Evolutionary conservation across 257 asterid species (phyloP).

Genomic region (Echium plantagineum): DNA sequence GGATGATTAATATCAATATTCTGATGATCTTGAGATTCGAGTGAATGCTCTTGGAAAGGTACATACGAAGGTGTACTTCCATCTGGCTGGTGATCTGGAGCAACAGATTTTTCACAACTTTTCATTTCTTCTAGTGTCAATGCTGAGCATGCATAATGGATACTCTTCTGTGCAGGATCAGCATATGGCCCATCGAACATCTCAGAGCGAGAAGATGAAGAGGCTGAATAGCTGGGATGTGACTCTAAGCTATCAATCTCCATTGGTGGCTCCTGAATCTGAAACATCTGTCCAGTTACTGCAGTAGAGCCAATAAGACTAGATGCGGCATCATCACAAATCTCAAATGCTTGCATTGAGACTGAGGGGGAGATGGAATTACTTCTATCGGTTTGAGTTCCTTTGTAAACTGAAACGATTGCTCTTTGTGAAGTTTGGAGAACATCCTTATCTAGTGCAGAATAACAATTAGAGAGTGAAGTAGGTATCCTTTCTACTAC

Average conservation of each 20-base stretch:
- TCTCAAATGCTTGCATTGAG: conserved; percentile 65
- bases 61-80: background rate
- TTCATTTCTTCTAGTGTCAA: conserved; percentile 17
- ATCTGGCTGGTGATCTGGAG: background rate
- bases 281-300: conserved; percentile 22
- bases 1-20: conserved; percentile 23
- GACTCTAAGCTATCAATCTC: conserved; percentile 33
- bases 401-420: conserved; percentile 27
- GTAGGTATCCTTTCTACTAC: conserved; percentile 23
- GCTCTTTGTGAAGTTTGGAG: conserved; percentile 30
- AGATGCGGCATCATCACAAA: conserved; percentile 45
- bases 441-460: conserved; percentile 21
- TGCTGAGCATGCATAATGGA: conserved; percentile 14
- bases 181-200: conserved; percentile 20
- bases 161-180: conserved; percentile 22
- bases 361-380: conserved; percentile 70
- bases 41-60: background rate
- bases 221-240: conserved; percentile 35
- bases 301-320: conserved; percentile 21
- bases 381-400: conserved; percentile 53
- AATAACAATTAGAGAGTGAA: conserved; percentile 22
- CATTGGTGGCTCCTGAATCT: conserved; percentile 26
- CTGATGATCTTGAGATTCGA: conserved; percentile 17
- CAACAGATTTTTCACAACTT: background rate
- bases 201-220: conserved; percentile 45